These are phyloP conservation scores for Fraxinus angustifolia DNA, from an alignment of 305 asterid genomes.

Conservation along the genomic window DNA sequence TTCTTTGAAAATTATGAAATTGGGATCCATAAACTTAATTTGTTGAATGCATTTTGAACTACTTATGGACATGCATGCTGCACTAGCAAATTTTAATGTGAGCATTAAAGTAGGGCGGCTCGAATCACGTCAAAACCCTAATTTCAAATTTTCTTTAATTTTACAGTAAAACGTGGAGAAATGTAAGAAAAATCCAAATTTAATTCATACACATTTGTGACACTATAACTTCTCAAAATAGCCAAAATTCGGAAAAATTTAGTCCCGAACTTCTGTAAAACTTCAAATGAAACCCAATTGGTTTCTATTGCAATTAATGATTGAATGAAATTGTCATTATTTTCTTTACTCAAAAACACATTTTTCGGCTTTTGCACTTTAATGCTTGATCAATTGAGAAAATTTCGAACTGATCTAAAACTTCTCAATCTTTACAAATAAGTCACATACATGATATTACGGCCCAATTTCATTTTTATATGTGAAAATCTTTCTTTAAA, in stretches of 20 bases:
- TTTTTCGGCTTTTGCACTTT: background rate
- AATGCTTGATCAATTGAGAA: background rate
- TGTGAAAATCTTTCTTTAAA: no score
- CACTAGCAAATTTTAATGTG: background rate
- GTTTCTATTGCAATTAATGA: background rate
- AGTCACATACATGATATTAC: background rate
- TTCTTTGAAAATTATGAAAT: background rate
- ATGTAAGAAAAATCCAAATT: background rate
- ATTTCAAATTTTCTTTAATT: no score
- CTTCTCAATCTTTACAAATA: background rate
- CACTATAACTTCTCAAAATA: background rate
- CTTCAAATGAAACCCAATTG: background rate
- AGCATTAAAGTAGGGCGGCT: background rate
- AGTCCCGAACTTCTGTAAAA: background rate
- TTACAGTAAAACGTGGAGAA: background rate
- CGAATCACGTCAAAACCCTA: background rate
- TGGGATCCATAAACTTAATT: background rate
- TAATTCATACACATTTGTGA: background rate
- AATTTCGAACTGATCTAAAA: background rate
- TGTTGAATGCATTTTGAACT: background rate
- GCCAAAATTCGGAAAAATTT: background rate
- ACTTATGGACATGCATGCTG: background rate
- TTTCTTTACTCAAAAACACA: background rate
- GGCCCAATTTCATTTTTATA: no score
- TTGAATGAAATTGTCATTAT: no score